Base-by-base conservation (phyloP, 2,329 filamentous ascomycete species). In the Penicillium sp. region DNA sequence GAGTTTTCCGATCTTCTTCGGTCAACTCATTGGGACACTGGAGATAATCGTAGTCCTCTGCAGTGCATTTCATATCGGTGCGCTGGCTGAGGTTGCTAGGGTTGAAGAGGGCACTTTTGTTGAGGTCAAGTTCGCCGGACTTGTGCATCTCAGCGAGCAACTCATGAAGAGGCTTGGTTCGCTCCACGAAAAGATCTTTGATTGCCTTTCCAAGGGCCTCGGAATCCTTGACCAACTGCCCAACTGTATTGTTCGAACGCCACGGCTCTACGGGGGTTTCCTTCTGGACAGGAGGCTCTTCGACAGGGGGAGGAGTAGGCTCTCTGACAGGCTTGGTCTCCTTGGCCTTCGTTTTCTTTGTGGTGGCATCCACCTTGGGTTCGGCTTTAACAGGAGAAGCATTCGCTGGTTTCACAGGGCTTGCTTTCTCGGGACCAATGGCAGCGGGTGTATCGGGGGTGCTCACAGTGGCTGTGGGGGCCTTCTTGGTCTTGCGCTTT, bases 401-500 rank as follows among this genome's bases (percentile, higher is more conserved):
- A 15, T 45, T 45, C 3, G 12, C 43, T 17, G 55, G 9, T 19
- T 56, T 58, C 19, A 51, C 37, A 17, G 61, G 44, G 35, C 59
- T 64, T 7, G 29, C 38, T 9, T 50, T 35, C 31, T 63, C 58
- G 2, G 52, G 8, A 3, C 34, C 15, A 38, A 31, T 48, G n/a
- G 60, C 51, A 6, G 57, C 48, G 3, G 52, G 29, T 12, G 48
- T 35, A 21, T 45, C 48, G 2, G 54, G 41, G 3, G 53, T 48
- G 17, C 63, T 64, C 21, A 59, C 50, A 13, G 57, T 59, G 35
- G 50, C 56, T 8, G 62, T 53, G 6, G 68, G 64, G 4, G 72
- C 62, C 54, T 75, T 75, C 64, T 75, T 76, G 22, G 73, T 72
- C 56, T 77, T 84, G 60, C 82, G 81, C 67, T 83, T 83, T 37